phyloP scores from a whole-genome alignment of 2,329 filamentous ascomycete species.

The Diplocarpon rosae region DNA sequence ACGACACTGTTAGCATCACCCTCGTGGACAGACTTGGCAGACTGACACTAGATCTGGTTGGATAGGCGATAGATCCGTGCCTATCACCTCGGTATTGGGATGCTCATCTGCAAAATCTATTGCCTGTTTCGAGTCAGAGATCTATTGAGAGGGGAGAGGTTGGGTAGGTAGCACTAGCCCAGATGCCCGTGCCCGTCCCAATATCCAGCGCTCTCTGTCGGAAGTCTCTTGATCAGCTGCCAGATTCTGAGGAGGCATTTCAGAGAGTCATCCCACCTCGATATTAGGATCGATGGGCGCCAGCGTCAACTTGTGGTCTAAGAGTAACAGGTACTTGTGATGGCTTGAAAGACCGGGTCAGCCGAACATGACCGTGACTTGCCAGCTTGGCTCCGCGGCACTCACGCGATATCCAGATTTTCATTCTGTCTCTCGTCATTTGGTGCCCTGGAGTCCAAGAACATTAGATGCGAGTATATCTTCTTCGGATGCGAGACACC shows the following conservation, averaged over 20 bases:
- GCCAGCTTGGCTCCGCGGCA: not conserved
- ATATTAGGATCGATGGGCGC: slow-evolving; percentile 25
- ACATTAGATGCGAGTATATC: not conserved
- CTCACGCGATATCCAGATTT: slow-evolving; percentile 20
- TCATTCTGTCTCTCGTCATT: slow-evolving; percentile 26
- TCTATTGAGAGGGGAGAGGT: not conserved
- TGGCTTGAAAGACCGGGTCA: slow-evolving; percentile 20
- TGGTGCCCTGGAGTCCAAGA: slow-evolving; percentile 17
- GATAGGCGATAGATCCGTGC: slow-evolving; percentile 28
- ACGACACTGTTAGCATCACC: not conserved
- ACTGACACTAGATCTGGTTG: slow-evolving; percentile 30
- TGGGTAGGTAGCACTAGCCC: slow-evolving; percentile 19
- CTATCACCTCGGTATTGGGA: slow-evolving; percentile 25
- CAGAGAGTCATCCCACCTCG: slow-evolving; percentile 9
- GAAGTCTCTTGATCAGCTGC: not conserved
- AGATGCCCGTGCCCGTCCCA: slow-evolving; percentile 35
- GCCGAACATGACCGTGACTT: not conserved
- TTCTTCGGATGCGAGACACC: not conserved
- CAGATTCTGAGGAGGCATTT: not conserved
- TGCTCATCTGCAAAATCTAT: slow-evolving; percentile 29
- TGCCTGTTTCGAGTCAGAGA: slow-evolving; percentile 9
- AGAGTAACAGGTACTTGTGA: slow-evolving; percentile 19
- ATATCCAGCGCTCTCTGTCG: slow-evolving; percentile 30
- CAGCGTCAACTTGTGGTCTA: slow-evolving; percentile 19
- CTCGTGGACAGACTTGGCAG: not conserved